phyloP scores from a whole-genome alignment of 106 monocot genomes.

The Allium sativum region DNA sequence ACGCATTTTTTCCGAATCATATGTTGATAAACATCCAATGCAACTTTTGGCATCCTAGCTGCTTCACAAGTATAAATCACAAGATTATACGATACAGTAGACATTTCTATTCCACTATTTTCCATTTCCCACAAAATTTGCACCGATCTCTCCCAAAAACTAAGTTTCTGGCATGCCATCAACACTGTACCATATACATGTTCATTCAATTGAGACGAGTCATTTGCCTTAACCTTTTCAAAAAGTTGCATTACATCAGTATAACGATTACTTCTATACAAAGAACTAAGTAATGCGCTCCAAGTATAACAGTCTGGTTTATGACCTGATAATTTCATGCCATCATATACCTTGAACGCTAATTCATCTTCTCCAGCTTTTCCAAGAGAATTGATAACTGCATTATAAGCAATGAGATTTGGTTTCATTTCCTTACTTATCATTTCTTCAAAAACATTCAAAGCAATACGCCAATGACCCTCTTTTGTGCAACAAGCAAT shows the following conservation, averaged over 20 bases:
- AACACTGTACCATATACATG: conserved; percentile 70
- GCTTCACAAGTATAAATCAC: conserved; percentile 70
- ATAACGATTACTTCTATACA: conserved; percentile 56
- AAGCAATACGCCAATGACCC: conserved; percentile 62
- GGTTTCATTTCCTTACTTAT: conserved; percentile 47
- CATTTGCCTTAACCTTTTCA: conserved; percentile 31
- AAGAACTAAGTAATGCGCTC: conserved; percentile 66
- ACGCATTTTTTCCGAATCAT: conserved; percentile 52
- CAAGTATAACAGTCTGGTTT: conserved; percentile 75
- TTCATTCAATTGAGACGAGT: conserved; percentile 21
- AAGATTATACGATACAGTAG: conserved; percentile 66
- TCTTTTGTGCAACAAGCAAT: conserved; percentile 78
- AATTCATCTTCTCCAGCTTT: conserved; percentile 59
- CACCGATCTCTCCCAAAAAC: conserved; percentile 71
- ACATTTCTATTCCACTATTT: conserved; percentile 42
- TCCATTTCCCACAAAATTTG: conserved; percentile 94
- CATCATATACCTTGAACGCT: conserved; percentile 59
- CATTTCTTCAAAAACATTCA: conserved; percentile 54
- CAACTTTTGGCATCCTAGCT: conserved; percentile 72
- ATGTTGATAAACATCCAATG: conserved; percentile 69
- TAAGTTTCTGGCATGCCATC: conserved; percentile 69
- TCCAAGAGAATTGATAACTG: conserved; percentile 84
- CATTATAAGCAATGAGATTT: conserved; percentile 58
- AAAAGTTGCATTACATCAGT: conserved; percentile 51
- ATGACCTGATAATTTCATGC: conserved; percentile 45